Conservation (phyloP, 176 grass and related monocot genomes). For the Ensete glaucum region DNA sequence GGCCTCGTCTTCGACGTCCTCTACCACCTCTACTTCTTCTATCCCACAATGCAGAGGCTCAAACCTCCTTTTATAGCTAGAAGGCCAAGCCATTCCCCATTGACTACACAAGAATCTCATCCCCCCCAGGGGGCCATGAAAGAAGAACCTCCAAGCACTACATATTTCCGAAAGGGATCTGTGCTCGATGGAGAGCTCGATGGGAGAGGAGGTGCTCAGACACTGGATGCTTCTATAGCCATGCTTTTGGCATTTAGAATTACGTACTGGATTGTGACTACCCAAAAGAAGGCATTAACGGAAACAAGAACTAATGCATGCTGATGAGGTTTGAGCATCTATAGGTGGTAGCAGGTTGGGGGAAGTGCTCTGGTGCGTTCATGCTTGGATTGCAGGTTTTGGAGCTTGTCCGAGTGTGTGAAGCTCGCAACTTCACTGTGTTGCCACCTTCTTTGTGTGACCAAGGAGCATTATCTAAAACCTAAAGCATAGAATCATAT, state of each 20-base stretch:
- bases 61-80: neutral
- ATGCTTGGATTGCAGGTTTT: neutral
- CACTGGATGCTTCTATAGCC: neutral
- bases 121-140: no score
- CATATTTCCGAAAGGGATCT: no score
- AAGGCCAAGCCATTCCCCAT: no score
- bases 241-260: neutral
- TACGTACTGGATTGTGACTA: neutral
- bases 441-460: neutral
- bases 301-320: neutral
- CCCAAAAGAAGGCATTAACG: neutral
- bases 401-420: neutral
- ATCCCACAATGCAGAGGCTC: neutral
- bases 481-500: no score
- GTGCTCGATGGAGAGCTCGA: no score
- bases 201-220: neutral
- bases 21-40: neutral
- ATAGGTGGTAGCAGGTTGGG: neutral
- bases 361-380: neutral
- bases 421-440: neutral
- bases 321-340: neutral
- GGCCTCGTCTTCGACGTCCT: neutral
- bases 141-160: no score
- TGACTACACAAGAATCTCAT: no score
- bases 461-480: no score